Evolutionary conservation across 1,284 basidiomycete genomes (phyloP), one percentile per base, ranked within the genome.

Genomic region (Ganoderma leucocontextum): DNA sequence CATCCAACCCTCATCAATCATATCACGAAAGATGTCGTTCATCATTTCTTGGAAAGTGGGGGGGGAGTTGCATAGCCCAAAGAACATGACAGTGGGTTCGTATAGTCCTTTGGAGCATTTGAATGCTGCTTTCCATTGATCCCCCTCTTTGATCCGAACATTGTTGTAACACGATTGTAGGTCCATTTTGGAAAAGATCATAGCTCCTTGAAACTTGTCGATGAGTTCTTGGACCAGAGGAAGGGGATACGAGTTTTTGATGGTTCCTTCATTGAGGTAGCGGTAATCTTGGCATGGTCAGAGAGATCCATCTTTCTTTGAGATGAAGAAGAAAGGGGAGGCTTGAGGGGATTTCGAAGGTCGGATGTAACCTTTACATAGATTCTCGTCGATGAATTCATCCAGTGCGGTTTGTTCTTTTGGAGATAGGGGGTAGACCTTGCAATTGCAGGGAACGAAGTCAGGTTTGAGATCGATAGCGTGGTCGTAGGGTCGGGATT

Each of bases 41-140:
- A 68, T 68, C 62, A 68, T 68, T 0, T 58, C 38, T 52, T 77
- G 76, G 62, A 77, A 77, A 15, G 74, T 72, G 15, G 78, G 74
- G 10, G 78, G 78, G 0, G 76, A 73, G 66, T 80, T 80, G 44
- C 75, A 74, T 7, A 80, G 67, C 0, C 78, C 76, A 60, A 80
- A 77, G 33, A 74, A 76, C 77, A 80, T 78, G n/a, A 80, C 78
- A 0, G 69, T 53, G 33, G 71, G 75, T 64, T 80, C 77, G 62
- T 74, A 80, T 2, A 72, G 70, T 68, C 78, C 53, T 41, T 44
- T 42, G 36, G 69, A 53, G 13, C 65, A 71, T 0, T 59, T 64
- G 52, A 75, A 75, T 0, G 70, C 70, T 4, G 66, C 65, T 55
- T 73, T 75, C 60, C 62, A 70, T 38, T 73, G 58, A 47, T 75